Base-by-base conservation (phyloP, 352 stramenopile species). In the Pythium vanterpoolii region DNA sequence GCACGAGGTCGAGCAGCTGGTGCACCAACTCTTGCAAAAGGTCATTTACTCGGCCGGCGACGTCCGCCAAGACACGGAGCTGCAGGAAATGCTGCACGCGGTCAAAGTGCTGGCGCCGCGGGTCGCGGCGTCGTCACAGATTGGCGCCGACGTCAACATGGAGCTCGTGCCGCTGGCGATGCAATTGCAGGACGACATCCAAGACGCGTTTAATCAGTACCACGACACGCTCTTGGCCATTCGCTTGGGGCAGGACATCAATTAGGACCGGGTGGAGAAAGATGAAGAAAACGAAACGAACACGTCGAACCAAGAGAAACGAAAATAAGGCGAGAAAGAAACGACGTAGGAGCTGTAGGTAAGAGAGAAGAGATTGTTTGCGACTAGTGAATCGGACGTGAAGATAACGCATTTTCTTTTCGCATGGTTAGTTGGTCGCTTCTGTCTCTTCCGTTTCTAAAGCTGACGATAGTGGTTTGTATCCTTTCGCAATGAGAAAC, bases 171-270 rank as follows among this genome's bases (percentile, higher is more conserved):
- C 84, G 36, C 67, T 96, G 50, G 86, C 84, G 31, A 93, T 96
- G 86, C 86, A 96, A 69, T 74, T 96, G 49, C 86, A 96, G 60
- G 86, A 96, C 66, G 84, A 96, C 67, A 96, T 96, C 63, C 82
- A 93, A 62, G 84, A 96, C 42, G 86, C 86, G 43, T 93, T 96
- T 71, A 94, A 89, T 73, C 86, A 96, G 81, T 96, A 96, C 80
- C 89, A 94, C 73, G 86, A 96, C 69, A 93, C 86, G 64, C 52
- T 96, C 43, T 57, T 96, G 66, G 86, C 86, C 28, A 77, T 96
- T 28, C 81, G 85, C 46, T 68, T 96, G 33, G 86, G 84, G 56
- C 86, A 92, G 71, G 86, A 93, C 53, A 64, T 66, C 51, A 66
- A 63, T 47, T 71, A 64, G 36, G 55, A 34, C 16, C 11, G 33